Base-by-base conservation (phyloP, 164 flowering plant genomes). In the Malania oleifera region DNA sequence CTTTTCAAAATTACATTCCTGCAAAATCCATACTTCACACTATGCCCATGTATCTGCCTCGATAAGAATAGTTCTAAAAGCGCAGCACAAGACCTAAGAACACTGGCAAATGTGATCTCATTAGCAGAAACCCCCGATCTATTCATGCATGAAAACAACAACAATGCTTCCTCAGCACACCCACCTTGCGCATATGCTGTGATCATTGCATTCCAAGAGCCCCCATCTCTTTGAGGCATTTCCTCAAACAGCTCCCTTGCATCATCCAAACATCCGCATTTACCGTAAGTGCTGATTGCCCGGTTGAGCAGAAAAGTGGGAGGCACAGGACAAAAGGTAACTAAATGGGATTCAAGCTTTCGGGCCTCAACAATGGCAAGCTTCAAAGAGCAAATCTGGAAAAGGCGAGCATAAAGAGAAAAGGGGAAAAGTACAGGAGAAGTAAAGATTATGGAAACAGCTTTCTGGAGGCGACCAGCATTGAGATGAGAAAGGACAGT, bases 151-250 rank as follows among this genome's bases (percentile, higher is more conserved):
- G 3, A 23, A 50, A 80, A 85, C 66, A 74, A 28, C 4, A 20
- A 1, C 39, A 82, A 35, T 0, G 78, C 85, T 46, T 74, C 64
- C 26, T 66, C 71, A 12, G 68, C 15, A 22, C 54, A n/a, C 45
- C 79, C 81, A 26, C 63, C 55, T 22, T 67, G 79, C 1, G 79
- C 48, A 47, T 70, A 79, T 2, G 83, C 83, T 1, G 80, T 63
- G 20, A 84, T 77, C 72, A 84, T 67, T 5, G 87, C 82, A 65
- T 84, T 84, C 91, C 91, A 84, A 1, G 78, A 67, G 2, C 87
- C 91, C 0, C 87, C 85, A 67, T 85, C 75, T 65, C 77, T 65
- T 0, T 44, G 27, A 20, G 77, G 83, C 83, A 80, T 84, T 77
- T 82, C 83, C 25, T 77, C 85, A 59, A 84, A 82, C 77, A 82